A percentile compares a stretch with the other conserved stretches of the same genome.
phyloP scores from a whole-genome alignment of 306 rosid species.

The Leucaena leucocephala region DNA sequence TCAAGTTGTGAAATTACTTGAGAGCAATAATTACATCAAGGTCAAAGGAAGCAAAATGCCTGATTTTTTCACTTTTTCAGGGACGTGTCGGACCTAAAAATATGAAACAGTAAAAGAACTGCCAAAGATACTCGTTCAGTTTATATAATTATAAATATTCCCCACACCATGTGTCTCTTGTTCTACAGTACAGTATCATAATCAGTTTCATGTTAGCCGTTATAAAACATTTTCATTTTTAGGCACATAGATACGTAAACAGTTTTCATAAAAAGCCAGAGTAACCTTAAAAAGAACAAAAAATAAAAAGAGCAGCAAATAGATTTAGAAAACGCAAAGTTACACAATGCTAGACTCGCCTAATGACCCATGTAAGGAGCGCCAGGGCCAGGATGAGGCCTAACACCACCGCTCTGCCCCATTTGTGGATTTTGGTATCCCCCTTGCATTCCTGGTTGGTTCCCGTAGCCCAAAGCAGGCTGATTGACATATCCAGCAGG shows the following conservation, averaged over 20 bases:
- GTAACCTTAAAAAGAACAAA: not conserved
- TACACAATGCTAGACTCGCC: slow-evolving; percentile 41
- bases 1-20: not conserved
- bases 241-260: not conserved
- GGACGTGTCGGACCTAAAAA: not conserved
- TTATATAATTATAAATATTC: not conserved
- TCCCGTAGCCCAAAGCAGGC: slow-evolving; percentile 60
- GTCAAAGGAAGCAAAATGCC: not conserved
- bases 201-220: not conserved
- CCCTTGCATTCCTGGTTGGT: slow-evolving; percentile 63
- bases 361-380: slow-evolving; percentile 80
- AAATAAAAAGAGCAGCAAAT: not conserved
- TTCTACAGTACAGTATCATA: not conserved
- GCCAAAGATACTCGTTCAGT: not conserved
- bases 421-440: slow-evolving; percentile 72
- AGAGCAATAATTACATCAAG: not conserved
- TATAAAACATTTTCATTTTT: not conserved
- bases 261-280: not conserved
- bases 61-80: slow-evolving; percentile 16
- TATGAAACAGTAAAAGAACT: not conserved
- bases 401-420: slow-evolving; percentile 61
- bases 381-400: slow-evolving; percentile 74
- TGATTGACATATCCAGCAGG: slow-evolving; percentile 57
- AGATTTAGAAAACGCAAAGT: not conserved
- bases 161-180: not conserved